Base-by-base conservation (phyloP, 768 basidiomycete genomes). In the Gymnopilus junonius region DNA sequence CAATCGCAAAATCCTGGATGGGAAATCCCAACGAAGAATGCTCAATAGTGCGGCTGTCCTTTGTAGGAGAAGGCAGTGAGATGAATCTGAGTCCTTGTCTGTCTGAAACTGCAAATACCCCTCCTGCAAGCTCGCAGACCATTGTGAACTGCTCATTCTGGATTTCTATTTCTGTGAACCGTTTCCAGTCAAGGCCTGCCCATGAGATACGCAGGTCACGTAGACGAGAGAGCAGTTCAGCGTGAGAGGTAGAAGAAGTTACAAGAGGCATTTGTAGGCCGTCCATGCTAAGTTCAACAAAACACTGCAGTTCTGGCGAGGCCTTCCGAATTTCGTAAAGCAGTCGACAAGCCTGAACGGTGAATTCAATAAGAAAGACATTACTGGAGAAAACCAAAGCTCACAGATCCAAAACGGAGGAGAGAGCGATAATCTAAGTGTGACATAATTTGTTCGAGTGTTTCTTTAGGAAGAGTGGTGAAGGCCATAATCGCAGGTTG, bases 111-210 rank as follows among this genome's bases (percentile, higher is more conserved):
- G 61, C 48, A 21, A 62, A 62, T 20, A 39, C 40, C 14, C 61
- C 61, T n/a, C 43, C 61, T 2, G 56, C 54, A 25, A 62, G 45
- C 12, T 62, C 61, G 23, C 56, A 62, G n/a, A n/a, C n/a, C n/a
- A n/a, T n/a, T 17, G 61, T 54, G 10, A 34, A n/a, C 8, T 20
- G 46, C n/a, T 17, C 43, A n/a, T 21, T 10, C n/a, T n/a, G 17
- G 8, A 60, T 43, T 2, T 25, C 23, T 17, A 62, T 31, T 10
- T 45, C 25, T 14, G 11, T 32, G 8, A 23, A 14, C 15, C 15
- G 29, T n/a, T 59, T 59, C 61, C 53, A 62, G n/a, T 55, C 34
- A 15, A 46, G 8, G 3, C 12, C 23, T 3, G 55, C 61, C 61
- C 61, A 62, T 14, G 54, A 37, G 17, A 20, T 4, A 1, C 51